A percentile compares a stretch with the other conserved stretches of the same genome.
phyloP scores from a whole-genome alignment of 345 rosid genomes.

The Euphorbia tirucalli region DNA sequence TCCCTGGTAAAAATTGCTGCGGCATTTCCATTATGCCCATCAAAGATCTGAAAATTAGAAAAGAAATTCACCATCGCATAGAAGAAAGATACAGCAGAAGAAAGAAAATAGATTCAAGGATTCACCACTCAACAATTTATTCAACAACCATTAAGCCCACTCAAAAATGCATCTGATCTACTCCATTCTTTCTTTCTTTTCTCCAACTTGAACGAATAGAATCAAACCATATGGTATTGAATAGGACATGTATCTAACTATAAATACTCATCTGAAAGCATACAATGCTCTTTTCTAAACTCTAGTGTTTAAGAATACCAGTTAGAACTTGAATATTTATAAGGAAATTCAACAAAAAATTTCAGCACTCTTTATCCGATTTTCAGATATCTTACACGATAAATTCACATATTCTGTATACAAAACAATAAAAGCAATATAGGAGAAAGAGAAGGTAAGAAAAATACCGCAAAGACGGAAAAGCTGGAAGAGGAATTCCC shows the following conservation, averaged over 20 bases:
- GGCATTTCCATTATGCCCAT: conserved; percentile 92
- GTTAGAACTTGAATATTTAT: not conserved
- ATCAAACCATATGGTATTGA: not conserved
- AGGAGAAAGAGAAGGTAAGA: not conserved
- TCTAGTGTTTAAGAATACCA: not conserved
- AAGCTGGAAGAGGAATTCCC: conserved; percentile 62
- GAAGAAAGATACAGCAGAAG: not conserved
- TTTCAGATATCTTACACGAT: conserved; percentile 1
- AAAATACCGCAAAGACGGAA: conserved; percentile 73
- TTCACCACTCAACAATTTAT: not conserved
- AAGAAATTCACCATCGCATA: conserved; percentile 1
- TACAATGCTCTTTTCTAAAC: no score
- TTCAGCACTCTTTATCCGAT: not conserved
- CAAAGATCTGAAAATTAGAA: conserved; percentile 58
- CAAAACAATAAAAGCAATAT: not conserved
- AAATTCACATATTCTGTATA: not conserved
- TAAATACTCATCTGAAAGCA: not conserved
- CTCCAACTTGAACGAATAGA: not conserved
- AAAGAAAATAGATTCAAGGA: conserved; percentile 12
- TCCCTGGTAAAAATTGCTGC: conserved; percentile 83
- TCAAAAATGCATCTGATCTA: not conserved
- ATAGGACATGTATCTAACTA: not conserved
- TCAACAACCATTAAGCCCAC: not conserved
- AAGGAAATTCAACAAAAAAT: not conserved
- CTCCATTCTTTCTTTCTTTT: not conserved